These are phyloP conservation scores for Picea mariana DNA, from an alignment of 83 land plant genomes.

Conservation along the genomic window DNA sequence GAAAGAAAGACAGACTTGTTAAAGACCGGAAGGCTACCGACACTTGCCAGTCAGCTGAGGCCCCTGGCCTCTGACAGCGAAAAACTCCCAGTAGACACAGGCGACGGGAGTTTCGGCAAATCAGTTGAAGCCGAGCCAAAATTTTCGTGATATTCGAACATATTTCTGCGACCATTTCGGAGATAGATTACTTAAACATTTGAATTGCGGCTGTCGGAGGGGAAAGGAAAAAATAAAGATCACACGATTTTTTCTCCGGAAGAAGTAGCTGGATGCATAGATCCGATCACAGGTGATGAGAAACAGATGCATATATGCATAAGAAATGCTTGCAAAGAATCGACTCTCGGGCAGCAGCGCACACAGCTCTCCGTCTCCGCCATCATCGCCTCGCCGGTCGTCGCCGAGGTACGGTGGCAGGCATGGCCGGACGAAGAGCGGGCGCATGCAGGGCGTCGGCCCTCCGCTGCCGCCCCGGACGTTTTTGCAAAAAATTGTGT, in stretches of 20 bases:
- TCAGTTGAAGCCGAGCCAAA: neutral
- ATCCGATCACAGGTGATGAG: neutral
- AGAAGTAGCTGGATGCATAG: neutral
- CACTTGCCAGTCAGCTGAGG: neutral
- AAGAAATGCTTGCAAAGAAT: conserved; percentile 28
- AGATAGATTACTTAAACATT: neutral
- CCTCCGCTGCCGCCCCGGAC: conserved; percentile 20
- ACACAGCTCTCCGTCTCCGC: conserved; percentile 30
- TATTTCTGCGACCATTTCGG: neutral
- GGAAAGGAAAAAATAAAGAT: neutral
- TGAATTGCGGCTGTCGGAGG: neutral
- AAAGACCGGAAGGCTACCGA: neutral
- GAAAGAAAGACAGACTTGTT: no score
- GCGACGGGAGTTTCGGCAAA: neutral
- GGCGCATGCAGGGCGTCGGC: conserved; percentile 18
- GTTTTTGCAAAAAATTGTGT: conserved; percentile 50
- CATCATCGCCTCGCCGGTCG: conserved; percentile 41
- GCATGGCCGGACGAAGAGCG: conserved; percentile 24
- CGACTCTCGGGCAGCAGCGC: conserved; percentile 43
- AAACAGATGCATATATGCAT: neutral
- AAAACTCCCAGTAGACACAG: neutral
- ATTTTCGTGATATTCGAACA: conserved; percentile 3
- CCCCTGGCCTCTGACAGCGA: neutral
- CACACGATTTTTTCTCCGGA: neutral
- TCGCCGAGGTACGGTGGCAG: conserved; percentile 39